A percentile compares a stretch with the other conserved stretches of the same genome.
These are phyloP conservation scores for Solanum tarapatanum DNA, from an alignment of 257 asterid species.

Conservation along the genomic window DNA sequence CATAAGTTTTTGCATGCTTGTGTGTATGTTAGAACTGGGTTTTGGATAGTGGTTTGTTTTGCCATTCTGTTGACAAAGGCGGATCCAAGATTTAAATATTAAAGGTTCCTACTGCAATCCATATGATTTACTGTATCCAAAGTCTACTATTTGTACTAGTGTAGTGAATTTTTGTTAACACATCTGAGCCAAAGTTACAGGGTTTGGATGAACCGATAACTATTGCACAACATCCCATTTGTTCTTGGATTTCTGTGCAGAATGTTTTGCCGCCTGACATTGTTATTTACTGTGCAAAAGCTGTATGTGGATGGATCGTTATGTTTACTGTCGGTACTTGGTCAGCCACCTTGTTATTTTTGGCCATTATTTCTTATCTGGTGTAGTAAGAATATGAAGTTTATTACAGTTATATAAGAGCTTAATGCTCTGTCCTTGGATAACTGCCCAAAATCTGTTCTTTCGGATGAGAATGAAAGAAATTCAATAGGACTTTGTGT, in stretches of 20 bases:
- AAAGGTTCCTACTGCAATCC: background rate
- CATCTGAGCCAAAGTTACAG: background rate
- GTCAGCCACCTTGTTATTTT: background rate
- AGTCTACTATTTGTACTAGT: background rate
- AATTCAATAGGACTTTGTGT: background rate
- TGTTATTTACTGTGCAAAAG: background rate
- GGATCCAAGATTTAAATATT: background rate
- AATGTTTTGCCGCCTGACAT: background rate
- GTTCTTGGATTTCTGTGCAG: background rate
- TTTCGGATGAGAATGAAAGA: background rate
- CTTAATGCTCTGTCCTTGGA: background rate
- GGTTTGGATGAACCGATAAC: background rate
- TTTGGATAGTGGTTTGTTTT: background rate
- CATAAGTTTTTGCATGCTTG: background rate
- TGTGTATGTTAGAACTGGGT: background rate
- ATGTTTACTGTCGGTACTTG: background rate
- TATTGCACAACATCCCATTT: background rate
- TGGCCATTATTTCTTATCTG: background rate
- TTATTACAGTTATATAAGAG: background rate
- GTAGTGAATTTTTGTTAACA: background rate
- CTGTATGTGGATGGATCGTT: background rate
- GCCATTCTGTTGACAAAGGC: background rate
- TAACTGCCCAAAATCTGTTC: background rate
- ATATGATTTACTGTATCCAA: background rate
- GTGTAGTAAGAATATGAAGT: background rate